Base-by-base conservation (phyloP, 805 yeast species). In the Starmera amethionina region DNA sequence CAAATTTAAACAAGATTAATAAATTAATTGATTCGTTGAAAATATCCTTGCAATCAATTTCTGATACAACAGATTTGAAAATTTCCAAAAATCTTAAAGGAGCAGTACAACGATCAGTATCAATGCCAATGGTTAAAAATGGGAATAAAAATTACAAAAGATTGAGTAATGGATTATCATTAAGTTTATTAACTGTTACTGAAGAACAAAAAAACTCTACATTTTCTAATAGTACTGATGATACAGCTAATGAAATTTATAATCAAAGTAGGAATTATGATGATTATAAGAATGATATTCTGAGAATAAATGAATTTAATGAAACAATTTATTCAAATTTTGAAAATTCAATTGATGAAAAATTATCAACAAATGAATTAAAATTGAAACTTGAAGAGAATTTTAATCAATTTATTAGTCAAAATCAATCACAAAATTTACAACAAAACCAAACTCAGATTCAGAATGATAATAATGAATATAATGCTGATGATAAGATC, bases 171-270 rank as follows among this genome's bases (percentile, higher is more conserved):
- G 63, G 63, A 1, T 41, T 58, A 3, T 40, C 52, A 4, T 38
- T 58, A 4, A 49, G 60, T 11, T 39, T 58, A 18, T 36, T 58
- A 25, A 58, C 59, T 1, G 59, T 58, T 6, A 32, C 51, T 18
- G 62, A 58, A 30, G 50, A 45, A 22, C 40, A 47, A 8, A 30
- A 31, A 25, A 32, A 16, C 22, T 9, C 13, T n/a, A 5, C 30
- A 2, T 38, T 38, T 18, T 40, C 46, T 34, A 34, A 41, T 4
- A 32, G 28, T 7, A 12, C 37, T 1, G 28, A 37, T 11, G 40
- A 33, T 10, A 7, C 12, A 14, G 13, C 9, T 8, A 6, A 22
- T 7, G 29, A 13, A 8, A 18, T 13, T 34, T 6, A 34, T 34
- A 11, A 11, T 8, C 16, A 19, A 16, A 13, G 13, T 22, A 28